Percentiles rank a stretch among this genome's conserved stretches.
phyloP scores from a whole-genome alignment of 1,284 basidiomycete genomes.

The Stereum hirsutum region DNA sequence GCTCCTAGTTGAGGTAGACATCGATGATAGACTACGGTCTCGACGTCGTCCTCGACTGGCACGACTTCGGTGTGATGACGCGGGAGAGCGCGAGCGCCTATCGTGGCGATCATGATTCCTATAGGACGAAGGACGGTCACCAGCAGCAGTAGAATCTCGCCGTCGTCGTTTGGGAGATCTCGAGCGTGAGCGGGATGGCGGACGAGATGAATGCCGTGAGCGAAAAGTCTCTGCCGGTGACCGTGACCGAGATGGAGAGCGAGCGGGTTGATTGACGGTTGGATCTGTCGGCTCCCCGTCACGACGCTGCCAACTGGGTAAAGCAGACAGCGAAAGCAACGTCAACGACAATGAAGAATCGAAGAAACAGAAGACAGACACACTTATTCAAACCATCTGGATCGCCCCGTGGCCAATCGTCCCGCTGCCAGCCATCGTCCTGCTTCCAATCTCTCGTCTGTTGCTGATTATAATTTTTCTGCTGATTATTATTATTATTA shows the following conservation, averaged over 20 bases:
- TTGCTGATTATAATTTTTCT: conserved; percentile 23
- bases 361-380: too few relatives aligned
- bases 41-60: conserved; percentile 21
- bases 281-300: conserved; percentile 22
- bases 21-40: conserved; percentile 17
- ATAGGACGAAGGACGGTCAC: conserved; percentile 24
- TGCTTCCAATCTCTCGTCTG: conserved; percentile 47
- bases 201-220: conserved; percentile 55
- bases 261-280: conserved; percentile 16
- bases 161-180: conserved; percentile 45
- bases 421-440: conserved; percentile 55
- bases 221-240: conserved; percentile 55
- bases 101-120: conserved; percentile 13
- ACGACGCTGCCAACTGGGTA: conserved; percentile 23
- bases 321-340: conserved; percentile 7
- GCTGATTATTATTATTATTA: conserved; percentile 15
- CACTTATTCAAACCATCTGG: too few relatives aligned
- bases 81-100: conserved; percentile 25
- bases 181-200: conserved; percentile 54
- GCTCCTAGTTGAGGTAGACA: conserved; percentile 25
- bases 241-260: conserved; percentile 37
- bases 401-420: too few relatives aligned
- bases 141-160: conserved; percentile 35
- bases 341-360: conserved; percentile 6
- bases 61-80: conserved; percentile 23